Base-by-base conservation (phyloP, 1,139 yeast genomes). In the Lodderomyces margitis region DNA sequence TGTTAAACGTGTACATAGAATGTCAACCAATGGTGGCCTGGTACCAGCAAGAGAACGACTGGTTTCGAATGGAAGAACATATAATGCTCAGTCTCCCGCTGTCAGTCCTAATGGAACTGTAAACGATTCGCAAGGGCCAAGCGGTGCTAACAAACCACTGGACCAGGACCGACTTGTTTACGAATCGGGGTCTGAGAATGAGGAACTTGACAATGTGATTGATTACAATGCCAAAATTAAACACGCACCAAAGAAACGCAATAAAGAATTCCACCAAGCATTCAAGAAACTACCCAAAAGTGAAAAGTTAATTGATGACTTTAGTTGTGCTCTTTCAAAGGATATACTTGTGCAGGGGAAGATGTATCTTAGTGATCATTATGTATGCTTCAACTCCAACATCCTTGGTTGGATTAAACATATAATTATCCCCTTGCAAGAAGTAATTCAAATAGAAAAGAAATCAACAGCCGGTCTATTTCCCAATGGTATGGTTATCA, bases 311-410 rank as follows among this genome's bases (percentile, higher is more conserved):
- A 69, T 84, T 38, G 82, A 78, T 38, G 91, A 83, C 50, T 82
- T 70, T 52, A 74, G 83, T 34, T 85, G 92, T 69, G 94, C 94
- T 0, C 66, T 80, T 24, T 78, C 82, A 2, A 80, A 79, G 50
- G 92, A 85, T 55, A 81, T 85, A 21, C 64, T 85, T 37, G 73
- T 83, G 9, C 94, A 85, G 51, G 94, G 94, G 6, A 72, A 81
- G 50, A 62, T 85, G 66, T 84, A 80, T 56, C 63, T 85, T 11
- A 74, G 83, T 41, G 81, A 79, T 45, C 70, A 69, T 40, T 76
- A 75, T 50, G 61, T 84, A 12, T 79, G 86, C 48, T 85, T 85
- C 62, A 83, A 82, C 49, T 81, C 89, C 0, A 84, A 83, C 51
- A 81, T 85, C 43, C 64, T 85, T 42, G 92, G 92, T 0, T 80